Conservation (phyloP, 768 basidiomycete genomes). For the Mycena polygramma region DNA sequence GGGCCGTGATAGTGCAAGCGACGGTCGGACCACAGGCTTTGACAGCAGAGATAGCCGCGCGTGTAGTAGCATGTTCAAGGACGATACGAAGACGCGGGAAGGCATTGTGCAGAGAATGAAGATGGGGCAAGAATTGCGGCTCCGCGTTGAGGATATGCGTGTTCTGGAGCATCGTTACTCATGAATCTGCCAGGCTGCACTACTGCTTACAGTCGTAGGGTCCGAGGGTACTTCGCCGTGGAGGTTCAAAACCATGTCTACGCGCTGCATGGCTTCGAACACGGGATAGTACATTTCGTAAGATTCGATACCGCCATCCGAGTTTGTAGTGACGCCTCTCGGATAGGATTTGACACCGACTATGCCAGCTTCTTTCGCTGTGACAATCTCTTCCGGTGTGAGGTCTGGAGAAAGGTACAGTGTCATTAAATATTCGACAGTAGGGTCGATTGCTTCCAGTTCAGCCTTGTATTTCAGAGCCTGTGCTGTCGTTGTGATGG, state of each 20-base stretch:
- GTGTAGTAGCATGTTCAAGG: conserved; percentile 95
- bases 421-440: conserved; percentile 93
- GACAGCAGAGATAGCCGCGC: conserved; percentile 90
- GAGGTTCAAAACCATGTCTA: conserved; percentile 94
- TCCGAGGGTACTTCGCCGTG: conserved; percentile 99
- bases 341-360: conserved; percentile 97
- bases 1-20: conserved; percentile 96
- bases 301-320: conserved; percentile 95
- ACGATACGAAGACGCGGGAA: conserved; percentile 96
- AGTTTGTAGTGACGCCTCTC: conserved; percentile 97
- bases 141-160: conserved; percentile 96
- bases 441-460: conserved; percentile 80
- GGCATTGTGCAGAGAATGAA: conserved; percentile 80
- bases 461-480: conserved; percentile 85
- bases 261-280: conserved; percentile 94
- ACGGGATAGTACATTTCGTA: conserved; percentile 94
- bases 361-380: conserved; percentile 88
- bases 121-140: conserved; percentile 87
- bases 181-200: conserved; percentile 38
- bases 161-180: conserved; percentile 63
- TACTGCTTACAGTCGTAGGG: conserved; percentile 40
- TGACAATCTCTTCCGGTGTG: conserved; percentile 90
- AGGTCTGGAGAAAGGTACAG: conserved; percentile 94
- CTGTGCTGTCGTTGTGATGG: conserved; percentile 84
- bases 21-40: conserved; percentile 84